phyloP scores from a whole-genome alignment of 805 yeast species.

The Saccharomyces eubayanus region DNA sequence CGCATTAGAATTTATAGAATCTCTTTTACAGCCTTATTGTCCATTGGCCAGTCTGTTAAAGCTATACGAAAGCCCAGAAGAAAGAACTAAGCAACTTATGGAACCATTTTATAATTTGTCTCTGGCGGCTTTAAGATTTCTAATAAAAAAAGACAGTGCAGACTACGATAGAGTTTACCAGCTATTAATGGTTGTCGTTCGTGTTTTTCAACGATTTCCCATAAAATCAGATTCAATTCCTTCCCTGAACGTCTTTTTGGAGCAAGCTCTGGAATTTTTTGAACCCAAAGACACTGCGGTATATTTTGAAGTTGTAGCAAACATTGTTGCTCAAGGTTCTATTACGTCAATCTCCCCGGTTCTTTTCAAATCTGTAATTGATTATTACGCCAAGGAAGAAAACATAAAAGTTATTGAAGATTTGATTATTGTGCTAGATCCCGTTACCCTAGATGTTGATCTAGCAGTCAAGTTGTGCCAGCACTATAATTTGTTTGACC shows the following conservation, averaged over 20 bases:
- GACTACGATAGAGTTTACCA: conserved; percentile 14
- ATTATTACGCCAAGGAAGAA: conserved; percentile 35
- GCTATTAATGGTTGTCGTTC: conserved; percentile 8
- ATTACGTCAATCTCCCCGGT: conserved; percentile 51
- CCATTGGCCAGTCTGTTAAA: conserved; percentile 15
- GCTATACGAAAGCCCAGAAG: conserved; percentile 6
- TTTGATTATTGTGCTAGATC: conserved; percentile 60
- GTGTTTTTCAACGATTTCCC: conserved; percentile 5
- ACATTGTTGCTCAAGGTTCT: conserved; percentile 40
- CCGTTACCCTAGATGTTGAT: conserved; percentile 67
- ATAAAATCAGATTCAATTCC: background rate
- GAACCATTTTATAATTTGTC: conserved; percentile 26
- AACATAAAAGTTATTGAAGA: conserved; percentile 51
- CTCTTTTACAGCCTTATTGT: conserved; percentile 12
- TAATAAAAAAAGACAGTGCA: conserved; percentile 10
- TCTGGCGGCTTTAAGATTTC: conserved; percentile 23
- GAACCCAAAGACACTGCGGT: conserved; percentile 19
- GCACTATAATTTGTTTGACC: conserved; percentile 48
- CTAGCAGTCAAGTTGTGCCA: conserved; percentile 57
- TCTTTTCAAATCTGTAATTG: conserved; percentile 55
- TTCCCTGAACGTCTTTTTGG: conserved; percentile 7
- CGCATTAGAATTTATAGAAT: conserved; percentile 20
- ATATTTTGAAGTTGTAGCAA: conserved; percentile 48
- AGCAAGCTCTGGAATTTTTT: conserved; percentile 13
- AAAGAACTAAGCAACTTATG: conserved; percentile 19